Evolutionary conservation across 192 early-diverging fungal species (phyloP), one percentile per base, ranked within the genome.

Genomic region (Ramicandelaber brevisporus): DNA sequence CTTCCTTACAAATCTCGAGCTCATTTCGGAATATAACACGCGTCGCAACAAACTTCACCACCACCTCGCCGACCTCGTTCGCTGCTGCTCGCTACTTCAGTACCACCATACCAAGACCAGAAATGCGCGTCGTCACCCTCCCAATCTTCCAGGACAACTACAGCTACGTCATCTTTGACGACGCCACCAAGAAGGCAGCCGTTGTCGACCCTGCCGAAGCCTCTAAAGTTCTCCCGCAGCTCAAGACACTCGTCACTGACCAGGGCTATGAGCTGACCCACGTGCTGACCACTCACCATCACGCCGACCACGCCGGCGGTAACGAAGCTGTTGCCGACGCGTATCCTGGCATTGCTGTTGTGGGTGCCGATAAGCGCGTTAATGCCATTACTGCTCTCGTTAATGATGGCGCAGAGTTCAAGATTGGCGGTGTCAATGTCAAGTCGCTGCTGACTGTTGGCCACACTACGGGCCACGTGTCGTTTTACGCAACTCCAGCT

Each of bases 171-270:
- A 41, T 86, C 25, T 42, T 80, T 31, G 78, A 82, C 30, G 61
- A 72, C 17, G 50, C 59, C 22, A 59, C 69, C 42, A 55, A 23
- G 53, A 57, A 53, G 29, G 71, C 56, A n/a, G 64, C 74, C 0
- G 67, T 80, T 5, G 60, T 90, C 6, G 86, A 90, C 38, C 86
- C 86, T n/a, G 80, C 72, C 2, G 68, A 78, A 35, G 70, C 86
- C 18, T 40, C 48, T 2, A 82, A 81, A 38, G 53, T 80, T 20
- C 29, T 72, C 26, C 36, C 55, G 13, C 57, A 59, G 14, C 46
- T 67, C 14, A 43, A 63, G 16, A 39, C 10, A 25, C 30, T 9
- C 13, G 36, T 21, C 3, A 41, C 14, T n/a, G 5, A 14, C 13
- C 19, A 38, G 2, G 33, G 36, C 0, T 13, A 45, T 27, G 22